Evolutionary conservation across 2,329 filamentous ascomycete genomes (phyloP).

Genomic region (Didymella pinodella): DNA sequence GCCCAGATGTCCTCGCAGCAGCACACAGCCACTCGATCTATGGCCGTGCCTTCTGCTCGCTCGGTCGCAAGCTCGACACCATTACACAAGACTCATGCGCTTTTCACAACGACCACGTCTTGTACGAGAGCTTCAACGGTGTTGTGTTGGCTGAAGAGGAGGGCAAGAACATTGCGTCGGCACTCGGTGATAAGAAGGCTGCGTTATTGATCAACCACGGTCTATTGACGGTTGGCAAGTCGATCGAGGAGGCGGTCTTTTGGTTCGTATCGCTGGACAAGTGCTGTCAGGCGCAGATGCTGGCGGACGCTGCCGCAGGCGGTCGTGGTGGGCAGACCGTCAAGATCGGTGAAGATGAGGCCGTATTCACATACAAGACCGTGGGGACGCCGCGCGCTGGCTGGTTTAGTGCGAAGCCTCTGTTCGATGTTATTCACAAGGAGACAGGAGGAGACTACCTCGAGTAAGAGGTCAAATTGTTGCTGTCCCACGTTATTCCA

Average conservation of each 20-base stretch:
- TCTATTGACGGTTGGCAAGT: slow-evolving; percentile 58
- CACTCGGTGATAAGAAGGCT: slow-evolving; percentile 60
- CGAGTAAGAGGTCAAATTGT: slow-evolving; percentile 40
- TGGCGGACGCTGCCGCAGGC: slow-evolving; percentile 64
- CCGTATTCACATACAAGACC: slow-evolving; percentile 70
- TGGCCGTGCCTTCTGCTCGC: slow-evolving; percentile 68
- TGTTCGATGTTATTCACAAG: slow-evolving; percentile 74
- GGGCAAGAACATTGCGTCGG: slow-evolving; percentile 60
- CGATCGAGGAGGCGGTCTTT: slow-evolving; percentile 61
- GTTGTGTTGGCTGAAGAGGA: slow-evolving; percentile 62
- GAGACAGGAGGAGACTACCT: slow-evolving; percentile 66
- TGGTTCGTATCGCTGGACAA: slow-evolving; percentile 64
- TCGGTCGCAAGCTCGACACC: slow-evolving; percentile 67
- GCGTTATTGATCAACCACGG: slow-evolving; percentile 64
- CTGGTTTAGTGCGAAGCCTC: slow-evolving; percentile 74
- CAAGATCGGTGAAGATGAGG: slow-evolving; percentile 73
- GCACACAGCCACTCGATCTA: slow-evolving; percentile 67
- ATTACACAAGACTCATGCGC: slow-evolving; percentile 66
- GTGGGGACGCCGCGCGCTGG: slow-evolving; percentile 67
- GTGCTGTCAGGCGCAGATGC: slow-evolving; percentile 61
- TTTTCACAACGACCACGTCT: slow-evolving; percentile 62
- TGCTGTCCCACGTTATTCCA: neutral
- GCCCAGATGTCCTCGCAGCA: slow-evolving; percentile 66
- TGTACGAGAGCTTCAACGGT: slow-evolving; percentile 63
- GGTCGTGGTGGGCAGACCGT: slow-evolving; percentile 70